Evolutionary conservation across 768 basidiomycete species (phyloP), one percentile per base, ranked within the genome.

Genomic region (Dentipellis fragilis): DNA sequence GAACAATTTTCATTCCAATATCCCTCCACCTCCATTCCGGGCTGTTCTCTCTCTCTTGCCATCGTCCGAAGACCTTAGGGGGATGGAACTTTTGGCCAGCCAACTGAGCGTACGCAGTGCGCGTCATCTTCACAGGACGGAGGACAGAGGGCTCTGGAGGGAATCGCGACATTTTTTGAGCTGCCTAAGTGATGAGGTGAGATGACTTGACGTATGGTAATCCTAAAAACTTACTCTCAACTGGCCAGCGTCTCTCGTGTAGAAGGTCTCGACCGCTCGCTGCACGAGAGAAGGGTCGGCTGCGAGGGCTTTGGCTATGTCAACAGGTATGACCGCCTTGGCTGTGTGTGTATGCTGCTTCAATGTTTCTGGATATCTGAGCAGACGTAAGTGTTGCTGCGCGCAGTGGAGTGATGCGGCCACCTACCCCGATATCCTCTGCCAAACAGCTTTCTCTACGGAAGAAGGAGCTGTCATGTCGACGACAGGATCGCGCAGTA

Each of bases 101-200:
- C 23, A 98, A 73, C 65, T 98, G 96, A 7, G 96, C 96, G 68
- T 96, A 99, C 1, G 93, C 89, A 0, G 91, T 87, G 52, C 93
- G 79, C 2, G 95, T 96, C 80, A 95, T 79, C 56, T 71, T 80
- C 11, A 95, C 78, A 0, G 80, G 76, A 2, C 77, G 74, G 14
- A 89, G 74, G 6, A 83, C 71, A 5, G 75, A 74, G 3, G 86
- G 75, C 21, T 77, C 71, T 12, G 95, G 93, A 4, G 91, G 81
- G 67, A 98, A 98, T 52, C 90, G 83, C 3, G 85, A 69, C 94
- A 97, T 96, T 58, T 84, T 81, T 66, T 94, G 87, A 10, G 87
- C 91, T 39, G 85, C 79, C 93, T 95, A 49, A 22, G 17, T 10
- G 17, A 38, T 42, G 12, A 21, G 12, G 9, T 46, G 11, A 49